Percentiles rank a stretch among this genome's conserved stretches.
These are phyloP conservation scores for Wickerhamiella domercqiae DNA, from an alignment of 805 yeast species.

Conservation along the genomic window DNA sequence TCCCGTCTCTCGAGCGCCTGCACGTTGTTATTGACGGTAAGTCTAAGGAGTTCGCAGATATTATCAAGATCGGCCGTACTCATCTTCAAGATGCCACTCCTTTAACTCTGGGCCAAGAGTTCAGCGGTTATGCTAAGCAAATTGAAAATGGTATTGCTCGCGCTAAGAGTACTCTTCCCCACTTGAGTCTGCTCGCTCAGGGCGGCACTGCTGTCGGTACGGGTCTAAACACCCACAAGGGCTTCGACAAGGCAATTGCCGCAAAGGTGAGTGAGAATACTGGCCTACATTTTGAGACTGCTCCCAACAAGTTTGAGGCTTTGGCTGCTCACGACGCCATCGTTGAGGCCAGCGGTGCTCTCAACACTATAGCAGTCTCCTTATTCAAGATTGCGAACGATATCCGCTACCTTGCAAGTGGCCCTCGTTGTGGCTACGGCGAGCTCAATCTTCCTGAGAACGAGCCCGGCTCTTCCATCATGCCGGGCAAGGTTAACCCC, in stretches of 20 bases:
- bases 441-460: constrained; percentile 91
- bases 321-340: constrained; percentile 97
- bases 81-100: constrained; percentile 99
- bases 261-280: constrained; percentile 71
- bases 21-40: constrained; percentile 67
- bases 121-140: constrained; percentile 92
- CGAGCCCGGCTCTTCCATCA: constrained; percentile 97
- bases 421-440: constrained; percentile 99
- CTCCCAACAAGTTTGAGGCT: constrained; percentile 98
- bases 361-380: constrained; percentile 87
- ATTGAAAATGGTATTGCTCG: constrained; percentile 79
- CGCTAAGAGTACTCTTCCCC: constrained; percentile 61
- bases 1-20: constrained; percentile 67
- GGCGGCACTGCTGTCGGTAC: constrained; percentile 99
- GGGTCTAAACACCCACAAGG: constrained; percentile 86
- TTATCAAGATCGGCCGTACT: constrained; percentile 97
- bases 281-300: constrained; percentile 79
- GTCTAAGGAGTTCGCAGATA: constrained; percentile 67
- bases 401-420: constrained; percentile 94
- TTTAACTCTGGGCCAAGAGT: constrained; percentile 93
- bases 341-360: constrained; percentile 94
- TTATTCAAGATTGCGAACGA: constrained; percentile 95
- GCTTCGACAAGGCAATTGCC: constrained; percentile 80
- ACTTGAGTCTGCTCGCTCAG: constrained; percentile 76
- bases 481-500: constrained; percentile 99